Evolutionary conservation across 1,284 basidiomycete genomes (phyloP), one percentile per base, ranked within the genome.

Genomic region (Cryptococcus jaspeensis): DNA sequence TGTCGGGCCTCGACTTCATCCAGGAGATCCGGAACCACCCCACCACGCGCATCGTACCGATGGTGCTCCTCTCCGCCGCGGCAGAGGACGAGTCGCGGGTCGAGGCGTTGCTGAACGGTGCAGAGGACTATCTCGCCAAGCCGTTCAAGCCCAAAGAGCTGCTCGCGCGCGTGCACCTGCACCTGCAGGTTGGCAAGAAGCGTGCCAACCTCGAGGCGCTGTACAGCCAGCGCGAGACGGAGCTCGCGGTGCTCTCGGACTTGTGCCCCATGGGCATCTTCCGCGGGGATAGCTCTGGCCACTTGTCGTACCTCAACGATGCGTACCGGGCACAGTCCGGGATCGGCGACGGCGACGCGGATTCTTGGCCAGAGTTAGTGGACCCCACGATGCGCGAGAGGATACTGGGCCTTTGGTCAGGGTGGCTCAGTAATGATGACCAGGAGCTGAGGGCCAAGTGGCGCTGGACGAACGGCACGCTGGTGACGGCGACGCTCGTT

Each of bases 141-240:
- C 75, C 76, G 4, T 77, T 76, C 69, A 70, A 69, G 53, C 70
- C 70, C 7, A 70, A 74, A 52, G 79, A 81, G 55, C 62, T 81
- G 12, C 62, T 81, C 20, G 78, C 79, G 0, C 69, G 80, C 13
- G 73, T 73, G 20, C 65, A 76, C 56, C 59, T 73, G 37, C 70
- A 76, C 51, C 66, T 74, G 60, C 74, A 74, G 53, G 61, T 76
- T 15, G 75, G 72, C 38, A 76, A 76, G 63, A 70, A 67, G 47
- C 67, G 73, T 2, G 58, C 62, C 9, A 64, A 62, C 16, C 61
- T 78, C 16, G 76, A 77, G 56, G 50, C 48, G 23, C 43, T 67
- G 23, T 78, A 72, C 47, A 55, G 53, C 6, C 62, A 73, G 44
- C 64, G 71, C 4, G 63, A 68, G 36, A 63, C 61, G 8, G 74